These are phyloP conservation scores for Hyaloscypha finlandica DNA, from an alignment of 495 filamentous ascomycete species.

Conservation along the genomic window DNA sequence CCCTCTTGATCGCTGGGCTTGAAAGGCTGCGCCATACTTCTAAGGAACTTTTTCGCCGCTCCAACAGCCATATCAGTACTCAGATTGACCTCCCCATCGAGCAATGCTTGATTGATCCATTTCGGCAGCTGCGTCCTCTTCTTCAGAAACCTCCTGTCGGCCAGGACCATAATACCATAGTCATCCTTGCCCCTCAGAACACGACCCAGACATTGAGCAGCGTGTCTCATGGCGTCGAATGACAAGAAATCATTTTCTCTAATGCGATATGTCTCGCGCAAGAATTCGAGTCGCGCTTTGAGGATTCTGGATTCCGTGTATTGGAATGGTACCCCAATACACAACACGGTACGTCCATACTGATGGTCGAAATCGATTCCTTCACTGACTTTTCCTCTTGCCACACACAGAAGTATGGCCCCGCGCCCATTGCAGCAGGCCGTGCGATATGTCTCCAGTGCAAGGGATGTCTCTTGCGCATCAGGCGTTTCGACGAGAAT, in stretches of 20 bases:
- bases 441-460: conserved; percentile 94
- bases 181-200: conserved; percentile 97
- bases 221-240: conserved; percentile 98
- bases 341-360: conserved; percentile 94
- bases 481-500: conserved; percentile 98
- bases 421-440: conserved; percentile 97
- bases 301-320: conserved; percentile 98
- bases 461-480: conserved; percentile 93
- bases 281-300: conserved; percentile 93
- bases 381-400: conserved; percentile 94
- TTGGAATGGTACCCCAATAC: conserved; percentile 97
- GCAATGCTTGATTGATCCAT: conserved; percentile 91
- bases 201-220: conserved; percentile 93
- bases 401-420: conserved; percentile 90
- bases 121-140: conserved; percentile 90
- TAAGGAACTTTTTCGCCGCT: conserved; percentile 83
- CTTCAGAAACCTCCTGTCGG: conserved; percentile 86
- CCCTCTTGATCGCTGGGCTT: conserved; percentile 81
- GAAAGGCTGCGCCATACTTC: conserved; percentile 89
- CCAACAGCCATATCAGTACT: conserved; percentile 96
- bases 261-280: conserved; percentile 96
- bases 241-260: conserved; percentile 97
- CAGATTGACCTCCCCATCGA: conserved; percentile 81
- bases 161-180: conserved; percentile 98
- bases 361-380: conserved; percentile 99